phyloP scores from a whole-genome alignment of 2,329 filamentous ascomycete species.

The Cladobotryum mycophilum region DNA sequence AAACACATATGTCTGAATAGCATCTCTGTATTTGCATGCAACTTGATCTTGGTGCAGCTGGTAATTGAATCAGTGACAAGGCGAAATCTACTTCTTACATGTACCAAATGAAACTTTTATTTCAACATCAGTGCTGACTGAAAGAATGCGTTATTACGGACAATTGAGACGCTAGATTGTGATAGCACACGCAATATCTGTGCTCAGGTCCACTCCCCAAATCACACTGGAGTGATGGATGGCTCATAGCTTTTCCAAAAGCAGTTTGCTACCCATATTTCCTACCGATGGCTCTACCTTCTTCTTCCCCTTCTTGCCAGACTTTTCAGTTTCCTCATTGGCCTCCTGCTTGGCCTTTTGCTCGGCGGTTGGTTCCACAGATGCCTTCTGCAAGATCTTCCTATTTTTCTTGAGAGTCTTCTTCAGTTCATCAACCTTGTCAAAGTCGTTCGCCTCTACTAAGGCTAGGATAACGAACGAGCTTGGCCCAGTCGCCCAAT shows the following conservation, averaged over 20 bases:
- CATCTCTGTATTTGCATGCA: no score
- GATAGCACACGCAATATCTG: background rate
- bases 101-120: background rate
- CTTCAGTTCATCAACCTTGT: constrained; percentile 58
- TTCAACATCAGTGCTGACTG: background rate
- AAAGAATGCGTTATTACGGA: no score
- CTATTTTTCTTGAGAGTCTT: constrained; percentile 67
- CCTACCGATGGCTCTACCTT: constrained; percentile 43
- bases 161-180: background rate
- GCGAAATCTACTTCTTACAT: no score
- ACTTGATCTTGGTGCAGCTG: no score
- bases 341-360: constrained; percentile 47
- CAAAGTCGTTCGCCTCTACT: constrained; percentile 68
- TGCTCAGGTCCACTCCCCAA: no score
- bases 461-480: constrained; percentile 82
- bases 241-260: constrained; percentile 50
- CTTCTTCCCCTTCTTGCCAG: constrained; percentile 39
- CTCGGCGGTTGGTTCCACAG: constrained; percentile 50
- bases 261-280: constrained; percentile 55
- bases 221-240: background rate
- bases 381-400: constrained; percentile 63
- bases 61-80: no score
- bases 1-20: no score
- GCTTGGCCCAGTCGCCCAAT: constrained; percentile 81
- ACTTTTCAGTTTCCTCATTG: constrained; percentile 38